Conservation (phyloP, 148 eudicot species). For the Amaranthus hypochondriacus region DNA sequence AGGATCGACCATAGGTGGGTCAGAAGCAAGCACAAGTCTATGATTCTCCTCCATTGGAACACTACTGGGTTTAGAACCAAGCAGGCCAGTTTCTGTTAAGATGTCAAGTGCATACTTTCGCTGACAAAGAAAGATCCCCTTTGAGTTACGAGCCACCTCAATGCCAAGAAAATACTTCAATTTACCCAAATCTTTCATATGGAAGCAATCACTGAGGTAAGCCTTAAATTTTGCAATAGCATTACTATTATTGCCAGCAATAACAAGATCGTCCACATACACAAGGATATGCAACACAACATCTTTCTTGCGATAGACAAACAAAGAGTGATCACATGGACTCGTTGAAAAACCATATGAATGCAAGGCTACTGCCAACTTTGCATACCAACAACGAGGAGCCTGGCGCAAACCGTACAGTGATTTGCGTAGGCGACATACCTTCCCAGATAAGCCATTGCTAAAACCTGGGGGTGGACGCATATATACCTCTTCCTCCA, state of each 20-base stretch:
- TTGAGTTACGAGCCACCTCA: conserved; percentile 3
- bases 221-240: background rate
- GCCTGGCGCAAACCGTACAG: too few relatives aligned
- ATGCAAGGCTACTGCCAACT: too few relatives aligned
- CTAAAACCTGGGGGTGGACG: too few relatives aligned
- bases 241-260: background rate
- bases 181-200: conserved; percentile 5
- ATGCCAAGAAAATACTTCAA: conserved; percentile 19
- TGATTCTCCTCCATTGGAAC: conserved; percentile 19
- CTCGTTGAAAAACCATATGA: too few relatives aligned
- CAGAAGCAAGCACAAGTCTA: background rate
- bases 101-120: conserved; percentile 19
- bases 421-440: too few relatives aligned
- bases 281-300: background rate
- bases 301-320: too few relatives aligned
- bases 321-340: too few relatives aligned
- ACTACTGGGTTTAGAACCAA: background rate
- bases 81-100: background rate
- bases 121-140: conserved; percentile 9
- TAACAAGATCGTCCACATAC: background rate
- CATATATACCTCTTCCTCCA: too few relatives aligned
- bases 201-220: conserved; percentile 1
- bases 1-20: background rate
- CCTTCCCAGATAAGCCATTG: too few relatives aligned
- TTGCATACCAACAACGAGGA: too few relatives aligned